Percentiles rank a stretch among this genome's conserved stretches.
Evolutionary conservation across 139 green algal species (phyloP).

Genomic region (Ulvella scutata): DNA sequence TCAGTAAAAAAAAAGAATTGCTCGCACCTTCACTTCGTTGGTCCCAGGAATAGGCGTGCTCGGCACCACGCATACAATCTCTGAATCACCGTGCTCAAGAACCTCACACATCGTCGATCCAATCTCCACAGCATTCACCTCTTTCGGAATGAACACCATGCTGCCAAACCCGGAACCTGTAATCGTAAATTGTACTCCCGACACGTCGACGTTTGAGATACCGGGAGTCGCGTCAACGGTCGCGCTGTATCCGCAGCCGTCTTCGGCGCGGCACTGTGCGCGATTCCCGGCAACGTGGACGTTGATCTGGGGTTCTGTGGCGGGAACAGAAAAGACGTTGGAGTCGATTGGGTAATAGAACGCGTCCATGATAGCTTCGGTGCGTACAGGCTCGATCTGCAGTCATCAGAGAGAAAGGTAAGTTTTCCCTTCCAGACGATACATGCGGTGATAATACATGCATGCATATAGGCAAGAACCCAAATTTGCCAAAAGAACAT

Average conservation of each 20-base stretch:
- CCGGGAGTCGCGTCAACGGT: not conserved
- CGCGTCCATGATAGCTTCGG: not conserved
- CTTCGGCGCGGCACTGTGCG: not conserved
- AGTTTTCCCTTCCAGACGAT: too few relatives aligned
- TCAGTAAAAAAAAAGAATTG: too few relatives aligned
- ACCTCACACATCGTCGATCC: too few relatives aligned
- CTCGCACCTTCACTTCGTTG: not conserved
- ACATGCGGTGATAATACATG: too few relatives aligned
- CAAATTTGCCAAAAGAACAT: too few relatives aligned
- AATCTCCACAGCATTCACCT: not conserved
- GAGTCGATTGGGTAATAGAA: not conserved
- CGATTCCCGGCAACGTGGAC: not conserved
- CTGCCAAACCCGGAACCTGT: not conserved
- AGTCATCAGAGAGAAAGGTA: not conserved
- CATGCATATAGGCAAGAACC: too few relatives aligned
- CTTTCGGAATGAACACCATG: not conserved
- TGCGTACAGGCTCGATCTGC: not conserved
- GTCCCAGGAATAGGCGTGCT: not conserved
- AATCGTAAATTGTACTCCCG: not conserved
- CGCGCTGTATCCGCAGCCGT: not conserved
- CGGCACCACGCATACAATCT: not conserved
- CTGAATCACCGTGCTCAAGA: too few relatives aligned
- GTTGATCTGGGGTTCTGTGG: not conserved
- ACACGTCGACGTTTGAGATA: not conserved
- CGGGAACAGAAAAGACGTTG: not conserved